Conservation (phyloP, 257 asterid genomes). For the Solanum sejunctum region DNA sequence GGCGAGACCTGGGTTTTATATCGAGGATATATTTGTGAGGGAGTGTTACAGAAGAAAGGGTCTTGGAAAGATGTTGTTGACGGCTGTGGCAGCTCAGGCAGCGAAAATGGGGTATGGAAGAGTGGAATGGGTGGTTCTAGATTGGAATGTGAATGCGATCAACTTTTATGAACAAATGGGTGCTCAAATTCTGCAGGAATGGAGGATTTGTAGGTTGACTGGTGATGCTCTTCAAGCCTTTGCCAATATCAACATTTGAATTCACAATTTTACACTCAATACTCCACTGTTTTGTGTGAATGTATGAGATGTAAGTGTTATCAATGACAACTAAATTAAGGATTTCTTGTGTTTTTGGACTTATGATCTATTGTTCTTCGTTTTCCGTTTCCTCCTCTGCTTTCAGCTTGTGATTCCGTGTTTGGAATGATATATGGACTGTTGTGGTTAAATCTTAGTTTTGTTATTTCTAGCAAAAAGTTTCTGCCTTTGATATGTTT, state of each 20-base stretch:
- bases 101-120: slow-evolving; percentile 82
- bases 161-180: slow-evolving; percentile 78
- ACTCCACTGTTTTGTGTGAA: not conserved
- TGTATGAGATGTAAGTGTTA: not conserved
- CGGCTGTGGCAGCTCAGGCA: slow-evolving; percentile 81
- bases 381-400: not conserved
- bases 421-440: not conserved
- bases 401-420: not conserved
- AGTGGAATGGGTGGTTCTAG: slow-evolving; percentile 92
- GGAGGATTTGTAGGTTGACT: slow-evolving; percentile 72
- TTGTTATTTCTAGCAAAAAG: not conserved
- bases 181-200: slow-evolving; percentile 60
- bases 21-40: slow-evolving; percentile 76
- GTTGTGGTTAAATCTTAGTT: not conserved
- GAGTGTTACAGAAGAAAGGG: slow-evolving; percentile 83
- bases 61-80: slow-evolving; percentile 47
- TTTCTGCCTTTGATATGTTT: not conserved
- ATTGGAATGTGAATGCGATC: slow-evolving; percentile 68
- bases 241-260: slow-evolving; percentile 12
- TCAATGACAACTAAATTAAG: not conserved
- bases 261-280: not conserved
- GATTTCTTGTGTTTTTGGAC: not conserved
- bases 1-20: slow-evolving; percentile 77
- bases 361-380: not conserved
- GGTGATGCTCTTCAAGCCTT: slow-evolving; percentile 63